A percentile compares a stretch with the other conserved stretches of the same genome.
Conservation (phyloP, 495 filamentous ascomycete genomes). For the Pyrenula massariospora region DNA sequence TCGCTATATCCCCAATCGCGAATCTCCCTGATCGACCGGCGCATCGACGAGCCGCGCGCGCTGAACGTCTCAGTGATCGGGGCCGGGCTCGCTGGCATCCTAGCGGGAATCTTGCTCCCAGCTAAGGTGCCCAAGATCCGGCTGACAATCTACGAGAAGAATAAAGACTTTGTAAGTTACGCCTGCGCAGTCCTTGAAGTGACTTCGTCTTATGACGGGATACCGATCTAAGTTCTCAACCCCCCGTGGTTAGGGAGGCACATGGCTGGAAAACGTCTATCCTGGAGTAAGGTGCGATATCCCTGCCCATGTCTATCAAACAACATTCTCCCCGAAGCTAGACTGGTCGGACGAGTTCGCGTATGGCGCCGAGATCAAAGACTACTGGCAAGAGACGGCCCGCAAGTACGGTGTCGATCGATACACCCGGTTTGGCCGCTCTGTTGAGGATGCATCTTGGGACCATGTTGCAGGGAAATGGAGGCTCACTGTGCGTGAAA, state of each 20-base stretch:
- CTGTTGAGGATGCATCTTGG: slow-evolving; percentile 43
- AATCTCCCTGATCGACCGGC: slow-evolving; percentile 23
- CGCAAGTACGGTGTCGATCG: slow-evolving; percentile 50
- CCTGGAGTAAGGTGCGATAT: slow-evolving; percentile 53
- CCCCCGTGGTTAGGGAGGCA: slow-evolving; percentile 27
- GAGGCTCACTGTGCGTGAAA: slow-evolving; percentile 29
- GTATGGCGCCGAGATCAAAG: slow-evolving; percentile 48
- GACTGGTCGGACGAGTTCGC: slow-evolving; percentile 59
- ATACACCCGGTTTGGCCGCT: slow-evolving; percentile 35
- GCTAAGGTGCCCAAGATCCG: slow-evolving; percentile 38
- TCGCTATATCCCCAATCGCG: neutral
- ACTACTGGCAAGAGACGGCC: slow-evolving; percentile 51
- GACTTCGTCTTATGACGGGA: neutral
- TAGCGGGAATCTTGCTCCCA: slow-evolving; percentile 35
- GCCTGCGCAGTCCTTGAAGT: neutral
- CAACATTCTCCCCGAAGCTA: slow-evolving; percentile 50
- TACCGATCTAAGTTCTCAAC: neutral
- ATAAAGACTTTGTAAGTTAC: slow-evolving; percentile 34
- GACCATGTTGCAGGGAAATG: slow-evolving; percentile 36
- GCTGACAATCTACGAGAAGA: slow-evolving; percentile 44
- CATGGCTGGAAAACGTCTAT: slow-evolving; percentile 47
- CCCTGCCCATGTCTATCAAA: slow-evolving; percentile 61
- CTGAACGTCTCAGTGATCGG: slow-evolving; percentile 43
- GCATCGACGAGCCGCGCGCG: slow-evolving; percentile 24
- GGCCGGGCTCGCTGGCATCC: slow-evolving; percentile 37